Conservation (phyloP, 2,329 filamentous ascomycete genomes). For the Pseudogymnoascus pannorum region DNA sequence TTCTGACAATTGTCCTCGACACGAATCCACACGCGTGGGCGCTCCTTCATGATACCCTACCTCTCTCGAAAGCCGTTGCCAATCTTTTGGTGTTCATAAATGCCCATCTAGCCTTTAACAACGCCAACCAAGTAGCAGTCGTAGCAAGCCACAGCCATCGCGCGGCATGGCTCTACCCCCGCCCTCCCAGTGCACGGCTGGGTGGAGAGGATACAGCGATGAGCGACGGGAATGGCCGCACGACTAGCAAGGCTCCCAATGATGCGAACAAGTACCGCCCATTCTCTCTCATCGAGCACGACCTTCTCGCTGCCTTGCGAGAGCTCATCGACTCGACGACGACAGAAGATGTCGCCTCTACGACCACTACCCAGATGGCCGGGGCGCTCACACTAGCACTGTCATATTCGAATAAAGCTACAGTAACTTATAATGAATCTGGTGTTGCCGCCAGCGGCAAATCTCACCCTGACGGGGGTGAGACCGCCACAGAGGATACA, state of each 20-base stretch:
- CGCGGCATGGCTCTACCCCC: slow-evolving; percentile 83
- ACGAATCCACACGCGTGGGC: slow-evolving; percentile 96
- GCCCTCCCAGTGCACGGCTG: slow-evolving; percentile 29
- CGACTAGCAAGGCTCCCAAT: slow-evolving; percentile 28
- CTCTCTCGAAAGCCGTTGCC: slow-evolving; percentile 77
- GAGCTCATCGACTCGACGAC: slow-evolving; percentile 65
- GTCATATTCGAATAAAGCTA: slow-evolving; percentile 74
- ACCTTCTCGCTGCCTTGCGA: slow-evolving; percentile 67
- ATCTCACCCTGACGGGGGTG: slow-evolving; percentile 16
- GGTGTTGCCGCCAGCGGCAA: slow-evolving; percentile 24
- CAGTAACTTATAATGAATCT: slow-evolving; percentile 31
- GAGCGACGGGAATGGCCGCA: slow-evolving; percentile 34
- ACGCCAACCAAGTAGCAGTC: slow-evolving; percentile 85
- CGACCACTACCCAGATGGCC: slow-evolving; percentile 78
- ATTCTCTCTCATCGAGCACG: slow-evolving; percentile 78
- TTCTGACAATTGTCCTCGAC: slow-evolving; percentile 86
- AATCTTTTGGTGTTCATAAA: slow-evolving; percentile 95
- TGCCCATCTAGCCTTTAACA: slow-evolving; percentile 88
- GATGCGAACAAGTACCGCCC: slow-evolving; percentile 85
- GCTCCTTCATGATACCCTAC: slow-evolving; percentile 63
- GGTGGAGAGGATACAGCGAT: slow-evolving; percentile 49
- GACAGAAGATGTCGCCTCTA: slow-evolving; percentile 52
- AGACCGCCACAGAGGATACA: slow-evolving; percentile 26
- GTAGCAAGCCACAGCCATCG: slow-evolving; percentile 83
- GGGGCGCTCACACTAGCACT: slow-evolving; percentile 87